Percentiles rank a stretch among this genome's conserved stretches.
These are phyloP conservation scores for Fusarium clavum DNA, from an alignment of 2,329 filamentous ascomycete species.

Conservation along the genomic window DNA sequence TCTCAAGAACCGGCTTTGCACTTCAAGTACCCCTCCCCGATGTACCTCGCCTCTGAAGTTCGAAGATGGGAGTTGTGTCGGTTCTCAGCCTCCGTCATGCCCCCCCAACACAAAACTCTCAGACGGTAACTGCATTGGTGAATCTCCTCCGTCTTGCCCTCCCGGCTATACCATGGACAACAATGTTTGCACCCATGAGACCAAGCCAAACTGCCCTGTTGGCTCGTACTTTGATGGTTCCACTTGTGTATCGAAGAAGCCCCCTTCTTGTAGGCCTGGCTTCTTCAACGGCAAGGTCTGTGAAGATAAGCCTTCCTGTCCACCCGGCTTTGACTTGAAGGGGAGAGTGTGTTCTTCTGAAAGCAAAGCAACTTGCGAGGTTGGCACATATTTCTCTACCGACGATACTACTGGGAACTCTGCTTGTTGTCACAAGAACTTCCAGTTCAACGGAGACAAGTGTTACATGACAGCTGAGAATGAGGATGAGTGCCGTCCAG, in stretches of 20 bases:
- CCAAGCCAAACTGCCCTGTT: background rate
- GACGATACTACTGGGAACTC: slow-evolving; percentile 3
- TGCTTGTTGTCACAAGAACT: slow-evolving; percentile 1
- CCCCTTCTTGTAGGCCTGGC: slow-evolving; percentile 11
- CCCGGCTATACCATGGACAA: background rate
- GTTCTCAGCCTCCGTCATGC: background rate
- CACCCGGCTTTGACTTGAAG: background rate
- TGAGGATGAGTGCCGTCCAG: slow-evolving; percentile 1
- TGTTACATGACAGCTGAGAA: background rate
- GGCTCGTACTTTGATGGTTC: slow-evolving; percentile 12
- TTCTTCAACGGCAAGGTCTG: slow-evolving; percentile 28
- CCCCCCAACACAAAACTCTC: background rate
- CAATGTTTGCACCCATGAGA: slow-evolving; percentile 8
- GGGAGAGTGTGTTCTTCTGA: slow-evolving; percentile 11
- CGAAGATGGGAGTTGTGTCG: slow-evolving; percentile 14
- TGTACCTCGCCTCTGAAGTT: background rate
- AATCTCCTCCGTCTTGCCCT: background rate
- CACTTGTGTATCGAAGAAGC: slow-evolving; percentile 8
- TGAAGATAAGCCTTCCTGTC: slow-evolving; percentile 18
- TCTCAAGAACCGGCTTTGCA: slow-evolving; percentile 23
- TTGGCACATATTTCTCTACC: background rate
- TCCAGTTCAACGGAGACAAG: slow-evolving; percentile 1
- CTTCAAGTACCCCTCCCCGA: slow-evolving; percentile 1
- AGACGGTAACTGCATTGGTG: slow-evolving; percentile 3
- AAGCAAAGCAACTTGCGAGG: background rate